phyloP scores from a whole-genome alignment of 805 yeast species.

The Teunomyces panamensis region DNA sequence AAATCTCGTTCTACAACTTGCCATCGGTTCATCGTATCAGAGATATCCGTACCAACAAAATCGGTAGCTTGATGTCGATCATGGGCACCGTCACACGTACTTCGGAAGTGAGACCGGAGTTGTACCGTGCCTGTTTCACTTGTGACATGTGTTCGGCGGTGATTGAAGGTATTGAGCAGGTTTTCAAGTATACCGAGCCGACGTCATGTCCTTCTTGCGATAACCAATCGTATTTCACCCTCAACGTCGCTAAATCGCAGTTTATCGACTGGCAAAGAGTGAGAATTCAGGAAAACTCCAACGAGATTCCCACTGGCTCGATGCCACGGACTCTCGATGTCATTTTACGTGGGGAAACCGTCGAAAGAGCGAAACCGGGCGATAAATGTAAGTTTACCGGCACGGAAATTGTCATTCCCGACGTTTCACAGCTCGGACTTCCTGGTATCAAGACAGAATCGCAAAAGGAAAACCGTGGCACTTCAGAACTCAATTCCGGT shows the following conservation, averaged over 20 bases:
- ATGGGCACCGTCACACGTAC: slow-evolving; percentile 96
- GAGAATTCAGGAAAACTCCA: slow-evolving; percentile 93
- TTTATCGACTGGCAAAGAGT: slow-evolving; percentile 97
- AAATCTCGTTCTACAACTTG: slow-evolving; percentile 82
- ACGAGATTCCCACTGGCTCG: slow-evolving; percentile 95
- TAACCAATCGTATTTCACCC: slow-evolving; percentile 81
- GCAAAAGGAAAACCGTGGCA: slow-evolving; percentile 60
- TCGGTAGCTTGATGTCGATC: slow-evolving; percentile 79
- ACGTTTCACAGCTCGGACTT: slow-evolving; percentile 85
- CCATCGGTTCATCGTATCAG: slow-evolving; percentile 82
- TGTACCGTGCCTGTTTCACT: slow-evolving; percentile 79
- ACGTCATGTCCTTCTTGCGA: slow-evolving; percentile 87
- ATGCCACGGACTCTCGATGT: slow-evolving; percentile 98
- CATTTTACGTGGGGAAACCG: slow-evolving; percentile 87
- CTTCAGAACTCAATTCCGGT: slow-evolving; percentile 76
- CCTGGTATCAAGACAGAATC: slow-evolving; percentile 93
- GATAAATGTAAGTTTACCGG: slow-evolving; percentile 94
- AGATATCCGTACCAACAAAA: slow-evolving; percentile 83
- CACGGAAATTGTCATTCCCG: slow-evolving; percentile 92
- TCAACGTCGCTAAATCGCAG: slow-evolving; percentile 77
- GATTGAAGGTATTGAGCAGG: slow-evolving; percentile 87
- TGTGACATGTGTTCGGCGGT: slow-evolving; percentile 86
- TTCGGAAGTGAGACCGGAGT: slow-evolving; percentile 93
- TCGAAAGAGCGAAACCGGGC: slow-evolving; percentile 96
- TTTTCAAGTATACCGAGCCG: slow-evolving; percentile 92